A percentile compares a stretch with the other conserved stretches of the same genome.
Evolutionary conservation across 306 rosid genomes (phyloP).

Genomic region (Corylus heterophylla): DNA sequence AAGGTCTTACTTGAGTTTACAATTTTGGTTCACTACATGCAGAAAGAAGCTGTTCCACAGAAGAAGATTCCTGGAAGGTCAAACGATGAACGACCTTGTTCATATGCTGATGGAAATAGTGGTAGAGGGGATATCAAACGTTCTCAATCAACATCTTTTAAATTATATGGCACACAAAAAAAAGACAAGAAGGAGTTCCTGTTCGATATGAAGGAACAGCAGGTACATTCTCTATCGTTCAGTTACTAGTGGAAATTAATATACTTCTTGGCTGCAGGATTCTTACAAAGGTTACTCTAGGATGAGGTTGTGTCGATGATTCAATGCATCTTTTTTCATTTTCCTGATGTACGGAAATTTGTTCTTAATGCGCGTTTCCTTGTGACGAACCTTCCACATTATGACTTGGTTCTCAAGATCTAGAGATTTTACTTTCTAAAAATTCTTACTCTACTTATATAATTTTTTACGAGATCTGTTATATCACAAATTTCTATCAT

Average conservation of each 20-base stretch:
- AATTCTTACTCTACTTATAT: neutral
- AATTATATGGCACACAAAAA: conserved; percentile 54
- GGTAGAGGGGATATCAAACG: conserved; percentile 36
- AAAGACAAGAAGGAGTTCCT: conserved; percentile 58
- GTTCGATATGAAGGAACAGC: conserved; percentile 57
- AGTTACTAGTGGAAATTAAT: neutral
- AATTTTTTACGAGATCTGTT: neutral
- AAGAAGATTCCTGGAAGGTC: conserved; percentile 39
- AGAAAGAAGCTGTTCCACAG: conserved; percentile 40
- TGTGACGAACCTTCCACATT: neutral
- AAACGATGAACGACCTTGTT: conserved; percentile 40
- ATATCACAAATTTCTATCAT: neutral
- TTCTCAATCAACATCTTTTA: conserved; percentile 46
- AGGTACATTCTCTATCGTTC: conserved; percentile 42
- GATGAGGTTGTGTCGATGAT: neutral
- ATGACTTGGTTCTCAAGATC: neutral
- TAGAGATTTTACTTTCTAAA: neutral
- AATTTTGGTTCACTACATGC: conserved; percentile 20
- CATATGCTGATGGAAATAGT: conserved; percentile 21
- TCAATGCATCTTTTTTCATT: neutral
- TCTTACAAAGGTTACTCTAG: neutral
- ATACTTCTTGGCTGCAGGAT: neutral
- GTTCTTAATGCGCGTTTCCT: neutral
- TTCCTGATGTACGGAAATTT: neutral
- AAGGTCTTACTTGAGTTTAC: neutral